Evolutionary conservation across 495 filamentous ascomycete species (phyloP).

Genomic region (Echria macrotheca): DNA sequence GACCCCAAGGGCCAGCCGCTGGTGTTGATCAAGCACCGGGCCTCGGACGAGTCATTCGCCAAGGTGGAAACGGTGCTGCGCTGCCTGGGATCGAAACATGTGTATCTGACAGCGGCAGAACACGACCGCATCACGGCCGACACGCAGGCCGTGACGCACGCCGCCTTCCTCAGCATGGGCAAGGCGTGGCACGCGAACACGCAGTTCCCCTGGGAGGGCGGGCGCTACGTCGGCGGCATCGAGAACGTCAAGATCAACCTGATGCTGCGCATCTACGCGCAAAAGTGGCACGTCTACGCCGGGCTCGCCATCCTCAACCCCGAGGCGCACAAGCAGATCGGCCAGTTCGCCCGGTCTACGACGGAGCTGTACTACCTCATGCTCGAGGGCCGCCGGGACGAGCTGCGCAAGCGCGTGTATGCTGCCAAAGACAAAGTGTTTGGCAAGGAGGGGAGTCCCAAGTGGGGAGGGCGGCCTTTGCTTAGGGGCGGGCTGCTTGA

Average conservation of each 20-base stretch:
- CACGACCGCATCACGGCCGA: constrained; percentile 98
- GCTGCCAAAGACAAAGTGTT: constrained; percentile 79
- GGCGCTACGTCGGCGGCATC: constrained; percentile 90
- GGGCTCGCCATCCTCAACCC: constrained; percentile 96
- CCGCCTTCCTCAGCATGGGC: constrained; percentile 94
- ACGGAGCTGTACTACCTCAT: constrained; percentile 96
- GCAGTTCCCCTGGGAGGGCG: constrained; percentile 93
- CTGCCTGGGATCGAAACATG: constrained; percentile 75
- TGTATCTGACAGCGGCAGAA: constrained; percentile 76
- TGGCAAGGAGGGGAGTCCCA: constrained; percentile 38
- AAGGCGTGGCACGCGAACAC: constrained; percentile 89
- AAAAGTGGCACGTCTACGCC: constrained; percentile 99
- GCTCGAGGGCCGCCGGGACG: constrained; percentile 73
- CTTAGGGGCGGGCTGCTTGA: constrained; percentile 81
- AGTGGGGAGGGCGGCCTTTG: constrained; percentile 57
- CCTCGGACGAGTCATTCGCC: constrained; percentile 65
- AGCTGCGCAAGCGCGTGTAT: constrained; percentile 75
- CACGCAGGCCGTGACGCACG: constrained; percentile 96
- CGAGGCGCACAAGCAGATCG: constrained; percentile 82
- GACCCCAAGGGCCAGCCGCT: constrained; percentile 83
- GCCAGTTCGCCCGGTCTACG: constrained; percentile 85
- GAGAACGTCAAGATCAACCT: constrained; percentile 99
- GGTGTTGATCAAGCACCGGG: constrained; percentile 88
- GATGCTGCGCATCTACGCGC: constrained; percentile 91
- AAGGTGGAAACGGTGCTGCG: constrained; percentile 76